Percentiles rank a stretch among this genome's conserved stretches.
These are phyloP conservation scores for Boletus rubropictus DNA, from an alignment of 768 basidiomycete species.

Conservation along the genomic window DNA sequence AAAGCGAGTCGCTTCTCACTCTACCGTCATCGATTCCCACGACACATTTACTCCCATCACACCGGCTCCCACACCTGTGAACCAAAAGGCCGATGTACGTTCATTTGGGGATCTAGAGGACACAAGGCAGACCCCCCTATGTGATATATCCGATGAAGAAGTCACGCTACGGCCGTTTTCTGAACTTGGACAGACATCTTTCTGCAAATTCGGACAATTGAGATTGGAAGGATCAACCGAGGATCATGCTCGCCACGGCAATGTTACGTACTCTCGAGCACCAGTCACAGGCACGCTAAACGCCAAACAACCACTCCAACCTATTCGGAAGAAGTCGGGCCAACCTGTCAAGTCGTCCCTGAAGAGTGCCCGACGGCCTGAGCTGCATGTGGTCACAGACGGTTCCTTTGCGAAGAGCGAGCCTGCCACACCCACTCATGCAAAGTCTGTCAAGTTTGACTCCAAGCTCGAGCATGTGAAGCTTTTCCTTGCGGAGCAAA, in stretches of 20 bases:
- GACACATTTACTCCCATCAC: constrained; percentile 37
- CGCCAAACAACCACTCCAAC: constrained; percentile 25
- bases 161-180: constrained; percentile 16
- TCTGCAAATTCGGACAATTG: constrained; percentile 19
- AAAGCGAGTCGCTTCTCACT: constrained; percentile 32
- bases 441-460: constrained; percentile 92
- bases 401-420: constrained; percentile 57
- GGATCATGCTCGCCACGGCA: constrained; percentile 20
- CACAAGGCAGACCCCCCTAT: constrained; percentile 11
- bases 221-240: constrained; percentile 20
- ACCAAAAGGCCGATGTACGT: constrained; percentile 5
- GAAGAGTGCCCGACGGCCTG: constrained; percentile 59
- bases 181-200: constrained; percentile 21
- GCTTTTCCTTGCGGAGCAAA: constrained; percentile 91
- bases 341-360: constrained; percentile 89
- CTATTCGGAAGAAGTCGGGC: constrained; percentile 87
- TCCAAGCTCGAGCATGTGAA: constrained; percentile 89
- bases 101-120: constrained; percentile 13
- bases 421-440: constrained; percentile 70
- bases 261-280: background rate
- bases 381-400: constrained; percentile 48
- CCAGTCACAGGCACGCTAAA: background rate
- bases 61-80: constrained; percentile 36
- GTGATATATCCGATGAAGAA: constrained; percentile 31
- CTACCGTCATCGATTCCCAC: constrained; percentile 14